Evolutionary conservation across 805 yeast species (phyloP), one percentile per base, ranked within the genome.

Genomic region (Priceomyces fermenticarens): DNA sequence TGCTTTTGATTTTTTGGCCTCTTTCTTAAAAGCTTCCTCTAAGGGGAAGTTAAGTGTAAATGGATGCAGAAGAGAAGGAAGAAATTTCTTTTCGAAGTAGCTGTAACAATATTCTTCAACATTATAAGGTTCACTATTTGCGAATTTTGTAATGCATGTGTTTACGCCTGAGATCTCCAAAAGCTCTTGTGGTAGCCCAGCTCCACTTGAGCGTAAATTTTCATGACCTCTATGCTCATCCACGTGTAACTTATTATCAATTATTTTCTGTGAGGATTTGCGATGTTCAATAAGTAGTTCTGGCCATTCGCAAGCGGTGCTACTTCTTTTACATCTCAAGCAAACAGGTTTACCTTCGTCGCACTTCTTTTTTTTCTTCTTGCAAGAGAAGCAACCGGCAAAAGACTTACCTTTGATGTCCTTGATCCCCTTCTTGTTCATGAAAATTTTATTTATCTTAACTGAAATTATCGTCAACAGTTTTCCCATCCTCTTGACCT

Each of bases 31-130:
- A 1, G 70, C 63, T 0, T 70, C 65, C 1, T 59, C 60, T 0
- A 75, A 71, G 9, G 72, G 67, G 4, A 72, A 48, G 7, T 32
- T 32, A 10, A 55, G 49, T 2, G 66, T 63, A 0, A 75, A 63
- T 30, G 70, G 74, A 1, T 77, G 73, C 1, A 72, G 67, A 8
- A 71, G 53, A 3, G 69, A 52, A 4, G 63, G 62, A 44, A 73
- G 61, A 45, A 70, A 72, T 2, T 70, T 71, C 33, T 63, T 59
- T 4, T 63, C 55, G 43, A 72, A 71, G 3, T 23, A 30, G 2
- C 10, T 4, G 17, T 27, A 38, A 13, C 25, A 38, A 12, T 3
- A 30, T 8, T 20, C 25, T 20, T 20, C 25, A 8, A 20, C 8
- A 8, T 20, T 8, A 20, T 20, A 2, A 13, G 7, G 11, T 36